Conservation (phyloP, 1,139 yeast genomes). For the Hyphopichia fennica region DNA sequence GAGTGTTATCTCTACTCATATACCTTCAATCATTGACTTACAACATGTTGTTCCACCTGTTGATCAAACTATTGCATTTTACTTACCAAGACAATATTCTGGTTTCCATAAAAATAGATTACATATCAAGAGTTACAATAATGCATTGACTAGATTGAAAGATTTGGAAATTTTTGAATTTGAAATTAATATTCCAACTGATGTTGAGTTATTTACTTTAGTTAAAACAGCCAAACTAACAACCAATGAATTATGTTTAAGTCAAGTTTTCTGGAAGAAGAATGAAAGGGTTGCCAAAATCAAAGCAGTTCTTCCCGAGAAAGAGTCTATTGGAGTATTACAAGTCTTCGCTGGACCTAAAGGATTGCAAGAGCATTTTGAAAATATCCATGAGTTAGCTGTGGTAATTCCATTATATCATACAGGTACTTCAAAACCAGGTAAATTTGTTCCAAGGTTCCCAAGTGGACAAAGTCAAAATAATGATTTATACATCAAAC, state of each 20-base stretch:
- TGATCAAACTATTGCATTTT: conserved; percentile 73
- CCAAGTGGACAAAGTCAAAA: conserved; percentile 69
- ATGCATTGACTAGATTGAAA: conserved; percentile 69
- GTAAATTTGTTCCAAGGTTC: conserved; percentile 65
- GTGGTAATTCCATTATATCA: conserved; percentile 79
- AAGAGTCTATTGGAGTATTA: conserved; percentile 66
- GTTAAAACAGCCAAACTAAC: conserved; percentile 54
- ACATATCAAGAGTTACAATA: conserved; percentile 66
- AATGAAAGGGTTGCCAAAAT: conserved; percentile 68
- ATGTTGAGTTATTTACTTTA: conserved; percentile 61
- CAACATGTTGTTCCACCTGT: conserved; percentile 88
- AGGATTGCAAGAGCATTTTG: conserved; percentile 60
- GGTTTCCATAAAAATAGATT: conserved; percentile 66
- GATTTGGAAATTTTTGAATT: conserved; percentile 81
- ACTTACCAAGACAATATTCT: conserved; percentile 83
- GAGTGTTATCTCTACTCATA: conserved; percentile 77
- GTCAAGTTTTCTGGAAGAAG: conserved; percentile 75
- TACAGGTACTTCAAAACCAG: conserved; percentile 58
- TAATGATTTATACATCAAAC: conserved; percentile 76
- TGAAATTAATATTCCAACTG: conserved; percentile 67
- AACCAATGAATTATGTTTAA: conserved; percentile 57
- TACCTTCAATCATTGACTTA: conserved; percentile 73
- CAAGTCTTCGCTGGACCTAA: conserved; percentile 73
- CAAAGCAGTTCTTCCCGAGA: conserved; percentile 77
- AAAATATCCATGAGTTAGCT: conserved; percentile 67